These are phyloP conservation scores for Flagelloscypha sp. DNA, from an alignment of 768 basidiomycete species.

Conservation along the genomic window DNA sequence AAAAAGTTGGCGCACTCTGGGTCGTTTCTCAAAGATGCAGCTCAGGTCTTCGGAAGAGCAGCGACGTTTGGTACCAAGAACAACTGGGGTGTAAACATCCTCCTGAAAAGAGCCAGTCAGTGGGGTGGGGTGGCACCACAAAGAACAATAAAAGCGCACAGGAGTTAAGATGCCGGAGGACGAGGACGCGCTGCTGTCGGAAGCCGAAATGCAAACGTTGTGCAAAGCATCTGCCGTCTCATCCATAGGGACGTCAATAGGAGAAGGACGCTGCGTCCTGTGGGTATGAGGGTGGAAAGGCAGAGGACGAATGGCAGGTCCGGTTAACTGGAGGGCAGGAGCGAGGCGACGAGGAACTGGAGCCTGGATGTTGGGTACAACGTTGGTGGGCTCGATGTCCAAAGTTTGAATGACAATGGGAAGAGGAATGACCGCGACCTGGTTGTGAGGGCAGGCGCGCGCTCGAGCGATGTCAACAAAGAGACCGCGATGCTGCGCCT, in stretches of 20 bases:
- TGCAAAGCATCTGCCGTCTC: not conserved
- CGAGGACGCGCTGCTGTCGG: not conserved
- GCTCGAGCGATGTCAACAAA: conserved; percentile 35
- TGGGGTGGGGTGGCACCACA: conserved; percentile 3
- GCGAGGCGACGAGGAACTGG: conserved; percentile 10
- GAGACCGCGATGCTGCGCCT: conserved; percentile 36
- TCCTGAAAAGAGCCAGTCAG: too few relatives aligned
- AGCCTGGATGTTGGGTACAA: conserved; percentile 7
- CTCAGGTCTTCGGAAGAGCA: too few relatives aligned
- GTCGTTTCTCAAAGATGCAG: too few relatives aligned
- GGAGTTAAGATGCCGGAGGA: too few relatives aligned
- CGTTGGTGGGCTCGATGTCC: conserved; percentile 8
- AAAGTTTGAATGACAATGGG: conserved; percentile 25
- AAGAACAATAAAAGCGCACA: too few relatives aligned
- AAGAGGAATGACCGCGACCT: conserved; percentile 32
- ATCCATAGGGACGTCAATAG: not conserved
- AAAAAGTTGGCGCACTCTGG: too few relatives aligned
- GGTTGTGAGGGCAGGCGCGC: conserved; percentile 25
- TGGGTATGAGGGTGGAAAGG: too few relatives aligned
- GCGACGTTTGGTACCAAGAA: too few relatives aligned
- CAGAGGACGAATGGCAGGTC: not conserved
- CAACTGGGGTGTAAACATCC: too few relatives aligned
- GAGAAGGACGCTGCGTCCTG: too few relatives aligned
- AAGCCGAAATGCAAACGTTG: too few relatives aligned
- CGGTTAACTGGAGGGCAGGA: not conserved